Conservation (phyloP, 306 rosid species). For the Trifolium pratense region DNA sequence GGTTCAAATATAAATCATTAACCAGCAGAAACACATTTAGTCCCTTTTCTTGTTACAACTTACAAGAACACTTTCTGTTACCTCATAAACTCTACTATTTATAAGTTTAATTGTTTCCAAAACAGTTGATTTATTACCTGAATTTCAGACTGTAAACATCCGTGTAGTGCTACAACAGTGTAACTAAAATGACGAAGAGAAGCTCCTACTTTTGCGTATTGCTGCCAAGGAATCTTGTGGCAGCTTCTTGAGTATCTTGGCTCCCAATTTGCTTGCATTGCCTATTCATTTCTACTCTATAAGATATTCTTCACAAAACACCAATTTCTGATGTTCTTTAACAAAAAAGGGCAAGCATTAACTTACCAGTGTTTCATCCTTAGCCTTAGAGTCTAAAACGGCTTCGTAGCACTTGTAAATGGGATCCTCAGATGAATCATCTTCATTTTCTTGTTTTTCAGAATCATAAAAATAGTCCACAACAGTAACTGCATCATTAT, state of each 20-base stretch:
- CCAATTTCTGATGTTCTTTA: constrained; percentile 6
- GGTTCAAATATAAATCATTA: neutral
- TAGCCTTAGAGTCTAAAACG: constrained; percentile 84
- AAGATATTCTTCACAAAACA: constrained; percentile 15
- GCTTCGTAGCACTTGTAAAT: constrained; percentile 78
- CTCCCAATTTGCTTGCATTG: constrained; percentile 95
- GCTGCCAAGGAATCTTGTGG: constrained; percentile 78
- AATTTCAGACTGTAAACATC: constrained; percentile 81
- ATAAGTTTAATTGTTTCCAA: neutral
- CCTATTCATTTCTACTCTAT: constrained; percentile 54
- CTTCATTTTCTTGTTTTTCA: constrained; percentile 41
- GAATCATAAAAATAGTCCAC: constrained; percentile 59
- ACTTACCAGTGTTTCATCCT: constrained; percentile 78
- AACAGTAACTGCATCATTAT: constrained; percentile 72
- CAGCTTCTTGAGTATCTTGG: constrained; percentile 81
- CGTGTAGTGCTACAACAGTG: constrained; percentile 89
- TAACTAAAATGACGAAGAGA: constrained; percentile 90
- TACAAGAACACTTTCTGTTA: neutral
- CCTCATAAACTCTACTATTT: neutral
- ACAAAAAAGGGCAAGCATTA: constrained; percentile 5
- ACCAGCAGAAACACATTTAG: neutral
- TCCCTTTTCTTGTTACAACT: neutral
- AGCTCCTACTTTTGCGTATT: constrained; percentile 74
- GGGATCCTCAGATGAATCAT: constrained; percentile 55
- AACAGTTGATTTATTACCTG: constrained; percentile 56